Percentiles rank a stretch among this genome's conserved stretches.
These are phyloP conservation scores for Lecanicillium sp. DNA, from an alignment of 2,329 filamentous ascomycete species.

Conservation along the genomic window DNA sequence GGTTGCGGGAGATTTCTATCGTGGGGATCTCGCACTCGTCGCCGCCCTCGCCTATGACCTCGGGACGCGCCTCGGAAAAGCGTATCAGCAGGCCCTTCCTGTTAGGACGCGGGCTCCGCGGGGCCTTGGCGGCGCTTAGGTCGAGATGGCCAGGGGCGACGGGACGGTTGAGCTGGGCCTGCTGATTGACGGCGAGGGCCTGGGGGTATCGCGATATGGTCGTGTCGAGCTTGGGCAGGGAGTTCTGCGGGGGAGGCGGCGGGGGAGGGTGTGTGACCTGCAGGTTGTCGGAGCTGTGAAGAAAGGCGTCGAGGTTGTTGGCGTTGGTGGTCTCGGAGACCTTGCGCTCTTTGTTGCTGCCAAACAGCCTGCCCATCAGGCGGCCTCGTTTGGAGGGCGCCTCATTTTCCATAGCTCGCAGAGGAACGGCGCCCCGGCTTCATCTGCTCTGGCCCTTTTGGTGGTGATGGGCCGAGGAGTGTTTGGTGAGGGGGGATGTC, in stretches of 20 bases:
- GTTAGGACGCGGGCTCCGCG: constrained; percentile 39
- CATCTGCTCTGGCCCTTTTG: constrained; percentile 25
- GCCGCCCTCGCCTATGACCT: constrained; percentile 84
- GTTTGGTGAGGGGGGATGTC: constrained; percentile 23
- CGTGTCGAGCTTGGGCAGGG: constrained; percentile 49
- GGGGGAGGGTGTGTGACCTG: constrained; percentile 47
- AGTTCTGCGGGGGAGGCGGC: constrained; percentile 32
- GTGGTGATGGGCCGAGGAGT: constrained; percentile 13
- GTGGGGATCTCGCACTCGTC: constrained; percentile 70
- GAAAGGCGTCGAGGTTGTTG: constrained; percentile 52
- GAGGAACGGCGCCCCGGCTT: constrained; percentile 17
- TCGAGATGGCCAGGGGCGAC: constrained; percentile 33
- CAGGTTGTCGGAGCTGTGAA: constrained; percentile 50
- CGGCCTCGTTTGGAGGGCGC: constrained; percentile 42
- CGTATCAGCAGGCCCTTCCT: constrained; percentile 67
- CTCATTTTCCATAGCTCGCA: constrained; percentile 41
- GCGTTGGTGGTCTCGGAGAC: constrained; percentile 29
- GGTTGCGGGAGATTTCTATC: constrained; percentile 18
- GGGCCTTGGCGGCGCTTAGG: constrained; percentile 36
- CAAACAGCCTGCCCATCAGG: constrained; percentile 59
- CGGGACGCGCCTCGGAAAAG: constrained; percentile 67
- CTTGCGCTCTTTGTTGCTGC: constrained; percentile 39
- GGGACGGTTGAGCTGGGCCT: constrained; percentile 39
- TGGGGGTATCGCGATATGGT: constrained; percentile 51
- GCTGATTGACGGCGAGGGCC: constrained; percentile 40